Evolutionary conservation across 257 asterid species (phyloP).

Genomic region (Solanum clarkiae): DNA sequence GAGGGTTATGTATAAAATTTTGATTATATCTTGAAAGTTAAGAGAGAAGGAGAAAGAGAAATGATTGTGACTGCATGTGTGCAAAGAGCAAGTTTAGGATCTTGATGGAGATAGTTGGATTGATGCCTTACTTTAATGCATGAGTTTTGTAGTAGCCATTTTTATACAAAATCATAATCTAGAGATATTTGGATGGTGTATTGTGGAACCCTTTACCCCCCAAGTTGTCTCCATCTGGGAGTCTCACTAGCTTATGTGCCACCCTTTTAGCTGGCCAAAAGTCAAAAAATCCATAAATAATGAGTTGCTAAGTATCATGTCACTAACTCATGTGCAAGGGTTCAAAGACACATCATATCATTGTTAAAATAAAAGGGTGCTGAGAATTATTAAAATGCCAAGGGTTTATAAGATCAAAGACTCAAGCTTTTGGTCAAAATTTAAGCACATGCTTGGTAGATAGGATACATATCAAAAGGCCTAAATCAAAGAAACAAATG

Average conservation of each 20-base stretch:
- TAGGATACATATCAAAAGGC: conserved; percentile 28
- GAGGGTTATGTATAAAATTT: neutral
- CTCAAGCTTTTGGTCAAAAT: conserved; percentile 26
- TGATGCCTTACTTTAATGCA: neutral
- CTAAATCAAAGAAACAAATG: conserved; percentile 15
- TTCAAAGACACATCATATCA: conserved; percentile 30
- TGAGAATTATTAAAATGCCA: conserved; percentile 4
- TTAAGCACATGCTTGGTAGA: conserved; percentile 46
- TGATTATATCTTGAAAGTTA: neutral
- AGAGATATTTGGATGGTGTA: conserved; percentile 2
- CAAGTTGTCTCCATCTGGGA: conserved; percentile 53
- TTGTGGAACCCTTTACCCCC: conserved; percentile 19
- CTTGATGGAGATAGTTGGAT: neutral
- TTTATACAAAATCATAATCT: neutral
- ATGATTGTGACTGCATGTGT: neutral
- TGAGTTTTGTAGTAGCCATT: neutral
- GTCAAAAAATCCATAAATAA: conserved; percentile 9
- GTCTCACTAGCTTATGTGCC: conserved; percentile 27
- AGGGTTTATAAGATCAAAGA: neutral
- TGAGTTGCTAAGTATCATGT: conserved; percentile 13
- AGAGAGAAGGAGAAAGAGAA: neutral
- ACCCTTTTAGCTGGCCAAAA: conserved; percentile 28
- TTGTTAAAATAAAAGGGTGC: conserved; percentile 9
- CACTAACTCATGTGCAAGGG: conserved; percentile 41
- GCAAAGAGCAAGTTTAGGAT: neutral